phyloP scores from a whole-genome alignment of 2,329 filamentous ascomycete genomes.

The Fusarium staphyleae region DNA sequence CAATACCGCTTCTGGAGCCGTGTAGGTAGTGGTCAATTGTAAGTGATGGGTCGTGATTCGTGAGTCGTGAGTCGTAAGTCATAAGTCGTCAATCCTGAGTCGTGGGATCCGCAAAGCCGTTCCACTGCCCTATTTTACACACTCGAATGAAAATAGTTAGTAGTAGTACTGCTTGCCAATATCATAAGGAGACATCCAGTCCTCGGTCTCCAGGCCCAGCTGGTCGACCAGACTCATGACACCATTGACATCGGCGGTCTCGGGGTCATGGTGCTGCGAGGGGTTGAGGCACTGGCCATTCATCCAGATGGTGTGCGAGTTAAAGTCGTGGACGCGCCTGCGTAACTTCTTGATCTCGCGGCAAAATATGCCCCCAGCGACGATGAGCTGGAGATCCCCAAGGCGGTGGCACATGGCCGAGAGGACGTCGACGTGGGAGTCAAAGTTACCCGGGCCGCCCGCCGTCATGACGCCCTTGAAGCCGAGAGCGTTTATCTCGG shows the following conservation, averaged over 20 bases:
- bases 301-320: slow-evolving; percentile 48
- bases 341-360: slow-evolving; percentile 47
- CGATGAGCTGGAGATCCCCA: slow-evolving; percentile 54
- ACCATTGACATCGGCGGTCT: slow-evolving; percentile 40
- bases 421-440: slow-evolving; percentile 50
- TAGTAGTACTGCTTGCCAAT: slow-evolving; percentile 39
- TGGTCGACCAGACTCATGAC: slow-evolving; percentile 32
- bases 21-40: too few species aligned
- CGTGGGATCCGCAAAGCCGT: neutral
- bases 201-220: slow-evolving; percentile 33
- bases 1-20: slow-evolving; percentile 2
- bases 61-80: neutral
- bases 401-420: slow-evolving; percentile 45
- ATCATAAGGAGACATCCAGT: slow-evolving; percentile 42
- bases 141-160: neutral
- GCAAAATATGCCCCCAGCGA: slow-evolving; percentile 60
- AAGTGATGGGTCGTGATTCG: neutral
- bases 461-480: slow-evolving; percentile 62
- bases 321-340: slow-evolving; percentile 34
- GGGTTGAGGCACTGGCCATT: slow-evolving; percentile 53
- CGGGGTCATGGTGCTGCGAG: slow-evolving; percentile 20
- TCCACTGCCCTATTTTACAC: neutral
- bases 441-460: slow-evolving; percentile 54
- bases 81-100: neutral
- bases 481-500: slow-evolving; percentile 50